phyloP scores from a whole-genome alignment of 805 yeast species.

The Candida peoriensis region DNA sequence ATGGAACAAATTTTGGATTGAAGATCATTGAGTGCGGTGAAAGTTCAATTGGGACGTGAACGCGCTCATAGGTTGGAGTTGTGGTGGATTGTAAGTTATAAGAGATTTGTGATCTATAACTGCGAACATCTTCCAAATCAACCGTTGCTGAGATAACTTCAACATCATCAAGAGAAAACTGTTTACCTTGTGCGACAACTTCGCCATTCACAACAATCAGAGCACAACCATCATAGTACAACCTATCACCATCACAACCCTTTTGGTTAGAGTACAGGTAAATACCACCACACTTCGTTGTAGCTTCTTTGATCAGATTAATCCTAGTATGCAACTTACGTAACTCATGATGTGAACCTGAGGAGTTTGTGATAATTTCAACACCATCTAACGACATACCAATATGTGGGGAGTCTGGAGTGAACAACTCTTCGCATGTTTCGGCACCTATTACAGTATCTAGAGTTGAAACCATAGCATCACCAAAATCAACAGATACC shows the following conservation, averaged over 20 bases:
- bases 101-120: conserved; percentile 71
- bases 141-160: conserved; percentile 96
- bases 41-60: conserved; percentile 60
- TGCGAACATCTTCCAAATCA: conserved; percentile 85
- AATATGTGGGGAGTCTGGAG: conserved; percentile 94
- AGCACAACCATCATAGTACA: conserved; percentile 97
- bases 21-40: conserved; percentile 57
- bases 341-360: conserved; percentile 97
- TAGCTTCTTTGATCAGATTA: conserved; percentile 84
- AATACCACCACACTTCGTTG: conserved; percentile 94
- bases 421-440: conserved; percentile 96
- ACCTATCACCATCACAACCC: conserved; percentile 97
- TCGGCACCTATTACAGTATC: conserved; percentile 96
- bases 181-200: conserved; percentile 89
- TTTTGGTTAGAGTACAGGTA: conserved; percentile 91
- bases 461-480: conserved; percentile 75
- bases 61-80: conserved; percentile 35
- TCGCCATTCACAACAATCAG: conserved; percentile 88
- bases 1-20: conserved; percentile 57
- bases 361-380: conserved; percentile 93
- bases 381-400: conserved; percentile 91
- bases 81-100: conserved; percentile 32
- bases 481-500: conserved; percentile 73
- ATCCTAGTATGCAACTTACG: conserved; percentile 83
- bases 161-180: conserved; percentile 84